These are phyloP conservation scores for Mixia osmundae DNA, from an alignment of 1,284 basidiomycete genomes.

Conservation along the genomic window DNA sequence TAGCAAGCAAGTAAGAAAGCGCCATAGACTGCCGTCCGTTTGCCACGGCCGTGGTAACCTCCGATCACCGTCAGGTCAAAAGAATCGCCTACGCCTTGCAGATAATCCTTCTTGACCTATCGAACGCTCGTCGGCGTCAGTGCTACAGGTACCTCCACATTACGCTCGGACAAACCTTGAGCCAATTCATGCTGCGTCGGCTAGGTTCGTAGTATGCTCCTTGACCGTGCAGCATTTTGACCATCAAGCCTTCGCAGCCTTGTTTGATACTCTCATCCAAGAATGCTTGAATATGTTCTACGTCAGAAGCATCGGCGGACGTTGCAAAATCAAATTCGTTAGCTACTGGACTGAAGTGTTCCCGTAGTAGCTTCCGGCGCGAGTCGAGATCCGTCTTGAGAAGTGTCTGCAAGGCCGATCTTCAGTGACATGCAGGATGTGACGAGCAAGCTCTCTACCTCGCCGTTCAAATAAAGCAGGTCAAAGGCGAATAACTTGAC, in stretches of 20 bases:
- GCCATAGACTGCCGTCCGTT: conserved; percentile 86
- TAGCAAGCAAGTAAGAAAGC: conserved; percentile 89
- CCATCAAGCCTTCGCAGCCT: conserved; percentile 96
- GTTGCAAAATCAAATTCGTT: conserved; percentile 87
- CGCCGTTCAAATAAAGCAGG: conserved; percentile 76
- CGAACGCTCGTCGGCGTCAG: not conserved
- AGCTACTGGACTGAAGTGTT: conserved; percentile 58
- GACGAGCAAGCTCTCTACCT: conserved; percentile 31
- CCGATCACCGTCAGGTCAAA: conserved; percentile 92
- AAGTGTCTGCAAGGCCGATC: conserved; percentile 13
- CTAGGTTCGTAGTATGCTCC: conserved; percentile 89
- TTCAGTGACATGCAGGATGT: not conserved
- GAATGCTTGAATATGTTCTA: conserved; percentile 85
- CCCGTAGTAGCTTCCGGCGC: conserved; percentile 47
- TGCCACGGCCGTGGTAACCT: conserved; percentile 90
- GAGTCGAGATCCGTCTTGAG: conserved; percentile 38
- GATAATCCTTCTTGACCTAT: conserved; percentile 32
- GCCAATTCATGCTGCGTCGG: conserved; percentile 84
- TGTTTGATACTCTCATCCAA: conserved; percentile 91
- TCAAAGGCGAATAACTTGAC: conserved; percentile 95
- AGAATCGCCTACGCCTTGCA: conserved; percentile 91
- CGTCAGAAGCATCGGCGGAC: conserved; percentile 64
- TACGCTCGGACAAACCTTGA: conserved; percentile 41
- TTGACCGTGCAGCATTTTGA: conserved; percentile 85
- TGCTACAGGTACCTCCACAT: not conserved